Base-by-base conservation (phyloP, 2,329 filamentous ascomycete genomes). In the Ilyonectria destructans region DNA sequence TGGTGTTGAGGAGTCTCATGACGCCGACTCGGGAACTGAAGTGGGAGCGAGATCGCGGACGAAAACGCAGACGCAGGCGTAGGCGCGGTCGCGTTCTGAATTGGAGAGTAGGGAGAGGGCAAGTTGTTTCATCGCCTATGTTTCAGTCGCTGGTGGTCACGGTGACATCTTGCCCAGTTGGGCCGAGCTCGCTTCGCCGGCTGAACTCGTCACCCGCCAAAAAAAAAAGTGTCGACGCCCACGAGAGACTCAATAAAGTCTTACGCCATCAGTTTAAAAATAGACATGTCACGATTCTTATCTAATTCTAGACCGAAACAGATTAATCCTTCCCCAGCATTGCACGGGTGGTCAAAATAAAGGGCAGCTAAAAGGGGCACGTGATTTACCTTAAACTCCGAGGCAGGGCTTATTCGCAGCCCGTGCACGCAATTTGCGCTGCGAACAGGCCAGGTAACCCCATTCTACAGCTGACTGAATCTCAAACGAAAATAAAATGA, bases 1-100 rank as follows among this genome's bases (percentile, higher is more conserved):
- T 76, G 62, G 74, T 74, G 62, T 76, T 74, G 74, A 76, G 64
- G 58, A 76, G 66, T 69, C 74, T 74, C 74, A 76, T 76, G 62
- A 26, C 54, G 62, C 58, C 48, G 63, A 54, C 48, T 62, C 59
- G 21, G 55, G 23, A 19, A 29, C 19, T 21, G 51, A 37, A 45
- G 23, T 21, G 45, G 15, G n/a, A 58, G 19, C 46, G 49, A n/a
- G 29, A 37, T 49, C 21, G 46, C 46, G 10, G 45, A 40, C 21
- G 31, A 37, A 29, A 26, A 23, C 23, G 49, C 45, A 57, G 43
- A 35, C 37, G 62, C 55, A 26, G 43, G 23, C 26, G 31, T 5
- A 17, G 45, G 37, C n/a, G 37, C 57, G 17, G 37, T 56, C 60
- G 45, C 66, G 70, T 70, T 58, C 40, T 69, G 37, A 15, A 56